Percentiles rank a stretch among this genome's conserved stretches.
Conservation (phyloP, 2,329 filamentous ascomycete species). For the Neonectria sp. region DNA sequence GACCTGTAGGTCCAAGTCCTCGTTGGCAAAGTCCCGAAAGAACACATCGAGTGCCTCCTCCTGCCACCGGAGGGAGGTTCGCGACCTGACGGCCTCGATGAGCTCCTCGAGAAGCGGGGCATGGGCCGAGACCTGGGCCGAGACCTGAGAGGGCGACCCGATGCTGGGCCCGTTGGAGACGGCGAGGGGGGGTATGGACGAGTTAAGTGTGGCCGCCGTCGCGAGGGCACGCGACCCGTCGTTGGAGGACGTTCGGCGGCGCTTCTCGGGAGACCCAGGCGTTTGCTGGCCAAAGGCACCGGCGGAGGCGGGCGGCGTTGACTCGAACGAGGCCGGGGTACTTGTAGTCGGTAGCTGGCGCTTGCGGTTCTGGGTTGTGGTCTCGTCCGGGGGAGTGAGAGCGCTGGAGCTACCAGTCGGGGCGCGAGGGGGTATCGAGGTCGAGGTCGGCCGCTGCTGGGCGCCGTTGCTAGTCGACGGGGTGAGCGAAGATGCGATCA, state of each 20-base stretch:
- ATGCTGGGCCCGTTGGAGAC: constrained; percentile 38
- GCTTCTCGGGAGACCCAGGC: constrained; percentile 53
- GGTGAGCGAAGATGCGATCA: constrained; percentile 49
- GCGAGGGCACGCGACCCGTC: constrained; percentile 46
- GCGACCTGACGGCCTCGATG: constrained; percentile 58
- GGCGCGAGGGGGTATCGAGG: constrained; percentile 56
- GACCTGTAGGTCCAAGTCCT: constrained; percentile 71
- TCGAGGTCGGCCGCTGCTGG: constrained; percentile 49
- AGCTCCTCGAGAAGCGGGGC: constrained; percentile 54
- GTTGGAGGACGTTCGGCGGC: constrained; percentile 51
- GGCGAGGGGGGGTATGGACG: constrained; percentile 47
- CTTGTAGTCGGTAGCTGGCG: constrained; percentile 51
- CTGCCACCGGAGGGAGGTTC: constrained; percentile 64
- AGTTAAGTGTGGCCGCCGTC: constrained; percentile 44
- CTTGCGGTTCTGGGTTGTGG: constrained; percentile 60
- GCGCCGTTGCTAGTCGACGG: constrained; percentile 42
- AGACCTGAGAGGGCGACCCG: constrained; percentile 39
- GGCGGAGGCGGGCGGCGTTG: constrained; percentile 40
- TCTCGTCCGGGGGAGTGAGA: constrained; percentile 71
- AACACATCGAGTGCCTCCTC: constrained; percentile 73
- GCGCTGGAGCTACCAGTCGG: constrained; percentile 60
- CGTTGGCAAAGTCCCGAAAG: constrained; percentile 70
- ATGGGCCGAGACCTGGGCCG: constrained; percentile 37
- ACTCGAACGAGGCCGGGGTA: constrained; percentile 38
- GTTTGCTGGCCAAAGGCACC: constrained; percentile 42